Percentiles rank a stretch among this genome's conserved stretches.
Evolutionary conservation across 345 rosid genomes (phyloP).

Genomic region (Gossypium mustelinum): DNA sequence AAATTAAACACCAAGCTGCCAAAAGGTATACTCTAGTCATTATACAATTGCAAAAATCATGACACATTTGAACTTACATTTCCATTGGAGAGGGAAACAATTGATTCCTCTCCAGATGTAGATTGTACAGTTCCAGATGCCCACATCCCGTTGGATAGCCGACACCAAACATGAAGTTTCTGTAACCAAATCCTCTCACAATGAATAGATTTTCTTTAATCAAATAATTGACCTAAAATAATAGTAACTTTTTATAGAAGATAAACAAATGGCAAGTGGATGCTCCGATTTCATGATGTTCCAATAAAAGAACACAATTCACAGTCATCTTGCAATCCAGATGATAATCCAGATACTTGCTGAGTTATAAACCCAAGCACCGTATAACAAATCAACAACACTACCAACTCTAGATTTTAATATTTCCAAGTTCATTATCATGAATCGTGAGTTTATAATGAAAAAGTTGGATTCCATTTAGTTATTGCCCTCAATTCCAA

Average conservation of each 20-base stretch:
- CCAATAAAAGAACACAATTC: no score
- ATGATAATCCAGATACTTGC: background rate
- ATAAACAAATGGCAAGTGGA: background rate
- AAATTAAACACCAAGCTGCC: conserved; percentile 25
- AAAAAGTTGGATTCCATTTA: background rate
- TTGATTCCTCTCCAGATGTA: conserved; percentile 57
- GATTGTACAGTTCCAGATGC: conserved; percentile 71
- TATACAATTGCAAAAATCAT: conserved; percentile 5
- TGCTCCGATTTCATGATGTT: background rate
- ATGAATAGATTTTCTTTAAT: conserved; percentile 11
- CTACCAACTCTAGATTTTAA: background rate
- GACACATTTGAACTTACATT: conserved; percentile 45
- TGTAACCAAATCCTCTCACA: conserved; percentile 28
- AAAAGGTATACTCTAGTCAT: conserved; percentile 15
- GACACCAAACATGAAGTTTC: conserved; percentile 91
- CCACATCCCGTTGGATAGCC: conserved; percentile 55
- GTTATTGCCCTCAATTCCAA: background rate
- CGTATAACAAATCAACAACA: background rate
- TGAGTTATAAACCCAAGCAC: background rate
- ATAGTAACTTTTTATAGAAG: background rate
- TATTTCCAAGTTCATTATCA: background rate
- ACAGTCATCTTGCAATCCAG: background rate
- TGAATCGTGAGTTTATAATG: background rate
- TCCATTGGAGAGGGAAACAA: conserved; percentile 56
- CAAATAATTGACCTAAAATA: background rate